These are phyloP conservation scores for Coemansia sp. DNA, from an alignment of 192 early-diverging fungal species.

Conservation along the genomic window DNA sequence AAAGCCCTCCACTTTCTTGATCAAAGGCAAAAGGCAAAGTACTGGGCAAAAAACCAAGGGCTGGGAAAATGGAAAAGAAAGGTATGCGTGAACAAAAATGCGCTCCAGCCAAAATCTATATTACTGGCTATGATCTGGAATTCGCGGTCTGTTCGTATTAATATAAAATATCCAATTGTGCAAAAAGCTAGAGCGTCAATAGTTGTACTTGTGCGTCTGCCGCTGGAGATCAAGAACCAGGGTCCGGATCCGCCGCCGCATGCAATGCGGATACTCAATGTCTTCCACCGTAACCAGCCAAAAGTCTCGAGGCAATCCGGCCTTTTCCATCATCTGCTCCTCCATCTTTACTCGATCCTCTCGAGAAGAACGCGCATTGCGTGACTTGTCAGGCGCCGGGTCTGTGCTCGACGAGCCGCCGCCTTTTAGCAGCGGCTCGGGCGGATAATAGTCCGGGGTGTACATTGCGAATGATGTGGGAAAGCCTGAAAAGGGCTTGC, in stretches of 20 bases:
- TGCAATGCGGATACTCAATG: constrained; percentile 53
- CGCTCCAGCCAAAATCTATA: no score
- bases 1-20: no score
- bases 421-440: constrained; percentile 35
- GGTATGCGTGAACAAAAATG: no score
- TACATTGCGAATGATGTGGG: constrained; percentile 29
- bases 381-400: background rate
- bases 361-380: background rate
- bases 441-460: background rate
- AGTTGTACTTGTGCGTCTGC: background rate
- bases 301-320: constrained; percentile 48
- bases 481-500: constrained; percentile 34
- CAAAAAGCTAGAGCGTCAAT: no score
- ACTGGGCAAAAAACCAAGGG: no score
- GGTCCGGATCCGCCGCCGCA: constrained; percentile 43
- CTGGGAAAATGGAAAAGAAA: no score
- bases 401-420: constrained; percentile 13
- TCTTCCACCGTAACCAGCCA: constrained; percentile 55
- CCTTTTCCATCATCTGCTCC: constrained; percentile 42
- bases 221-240: constrained; percentile 33
- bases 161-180: no score
- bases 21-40: no score
- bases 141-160: no score
- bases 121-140: no score
- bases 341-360: constrained; percentile 36